Evolutionary conservation across 257 asterid genomes (phyloP), one percentile per base, ranked within the genome.

Genomic region (Asclepias syriaca): DNA sequence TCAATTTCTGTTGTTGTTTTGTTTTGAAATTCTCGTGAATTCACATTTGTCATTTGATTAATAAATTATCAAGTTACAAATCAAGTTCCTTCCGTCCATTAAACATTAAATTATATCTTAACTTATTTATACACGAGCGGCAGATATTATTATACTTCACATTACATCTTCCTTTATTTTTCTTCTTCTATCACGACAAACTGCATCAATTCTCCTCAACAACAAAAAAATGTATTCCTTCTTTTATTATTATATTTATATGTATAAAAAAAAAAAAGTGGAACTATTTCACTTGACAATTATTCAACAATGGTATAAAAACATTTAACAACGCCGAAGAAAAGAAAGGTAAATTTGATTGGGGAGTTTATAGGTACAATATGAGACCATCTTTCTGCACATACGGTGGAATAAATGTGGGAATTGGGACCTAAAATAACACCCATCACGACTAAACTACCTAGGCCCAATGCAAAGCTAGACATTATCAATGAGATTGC

Each of bases 391-490:
- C 76, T 29, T 18, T 40, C 46, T 61, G 69, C 70, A 72, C 11
- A 6, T 0, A 40, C 46, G 76, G 46, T 72, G 69, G 63, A 27
- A 49, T 60, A 61, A 40, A 61, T n/a, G 32, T n/a, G 53, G 69
- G 24, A 19, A 27, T 11, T 48, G 40, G 32, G 19, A 12, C 67
- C 56, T n/a, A 18, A 70, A 22, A 48, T 0, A 1, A 8, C 43
- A 48, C 43, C 50, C 61, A 29, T 29, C 69, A 29, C 8, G 32
- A 29, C 32, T 29, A 29, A 29, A 54, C 51, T 24, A 61, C 63
- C 51, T 24, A 61, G 69, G 76, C 70, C 70, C 76, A 72, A 72
- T 48, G 18, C 10, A 59, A 72, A 55, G 50, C 22, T 48, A 48
- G 7, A 2, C 29, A 72, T 61, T 27, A 18, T 50, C 37, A 46